A percentile compares a stretch with the other conserved stretches of the same genome.
phyloP scores from a whole-genome alignment of 139 green algal genomes.

The Coccomyxa sp. region DNA sequence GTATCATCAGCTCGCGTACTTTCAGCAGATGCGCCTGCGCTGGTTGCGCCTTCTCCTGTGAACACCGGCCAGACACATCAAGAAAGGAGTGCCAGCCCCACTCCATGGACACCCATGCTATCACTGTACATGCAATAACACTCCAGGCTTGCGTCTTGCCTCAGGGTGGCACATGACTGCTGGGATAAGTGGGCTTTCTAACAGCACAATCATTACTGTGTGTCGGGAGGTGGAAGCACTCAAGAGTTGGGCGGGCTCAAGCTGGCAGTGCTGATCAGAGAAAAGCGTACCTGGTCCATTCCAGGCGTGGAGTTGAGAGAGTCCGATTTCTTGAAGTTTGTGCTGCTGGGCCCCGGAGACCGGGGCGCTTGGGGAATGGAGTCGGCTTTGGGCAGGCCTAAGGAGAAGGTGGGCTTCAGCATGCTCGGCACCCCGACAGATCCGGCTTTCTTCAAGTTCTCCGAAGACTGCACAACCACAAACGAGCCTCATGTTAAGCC shows the following conservation, averaged over 20 bases:
- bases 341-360: neutral
- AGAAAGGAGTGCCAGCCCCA: neutral
- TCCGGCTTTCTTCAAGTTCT: too few species aligned
- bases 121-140: neutral
- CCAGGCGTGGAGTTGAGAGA: neutral
- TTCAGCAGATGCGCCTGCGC: neutral
- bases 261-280: neutral
- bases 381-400: neutral
- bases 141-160: neutral
- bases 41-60: neutral
- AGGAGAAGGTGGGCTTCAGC: neutral
- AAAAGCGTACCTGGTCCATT: neutral
- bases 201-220: neutral
- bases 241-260: neutral
- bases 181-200: neutral
- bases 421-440: neutral
- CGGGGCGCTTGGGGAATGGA: neutral
- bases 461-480: too few species aligned
- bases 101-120: neutral
- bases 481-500: too few species aligned
- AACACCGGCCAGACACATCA: neutral
- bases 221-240: neutral
- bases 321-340: neutral
- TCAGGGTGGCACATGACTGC: neutral
- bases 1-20: neutral